Percentiles rank a stretch among this genome's conserved stretches.
These are phyloP conservation scores for Halophytophthora polymorphica DNA, from an alignment of 352 stramenopile species.

Conservation along the genomic window DNA sequence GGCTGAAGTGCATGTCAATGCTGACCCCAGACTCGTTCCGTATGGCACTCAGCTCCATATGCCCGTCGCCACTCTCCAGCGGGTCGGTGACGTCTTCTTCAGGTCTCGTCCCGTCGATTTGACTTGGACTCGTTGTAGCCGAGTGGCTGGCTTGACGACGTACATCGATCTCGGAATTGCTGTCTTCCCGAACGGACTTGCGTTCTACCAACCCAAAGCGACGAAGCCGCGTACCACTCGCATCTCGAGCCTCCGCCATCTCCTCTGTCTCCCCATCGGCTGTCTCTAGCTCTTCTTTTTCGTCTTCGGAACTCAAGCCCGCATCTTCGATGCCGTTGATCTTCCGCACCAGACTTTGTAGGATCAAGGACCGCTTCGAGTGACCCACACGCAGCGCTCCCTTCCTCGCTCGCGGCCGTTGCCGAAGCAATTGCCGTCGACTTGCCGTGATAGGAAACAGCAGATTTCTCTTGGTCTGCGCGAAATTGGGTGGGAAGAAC, in stretches of 20 bases:
- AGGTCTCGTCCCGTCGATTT: too few species aligned
- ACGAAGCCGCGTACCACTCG: not conserved
- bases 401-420: constrained; percentile 15
- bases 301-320: constrained; percentile 19
- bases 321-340: constrained; percentile 39
- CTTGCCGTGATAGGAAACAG: constrained; percentile 41
- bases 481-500: constrained; percentile 46
- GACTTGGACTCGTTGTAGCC: too few species aligned
- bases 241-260: not conserved
- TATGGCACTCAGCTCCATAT: constrained; percentile 25
- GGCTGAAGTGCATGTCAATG: constrained; percentile 55
- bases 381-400: constrained; percentile 30
- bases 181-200: too few species aligned
- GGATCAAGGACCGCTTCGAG: constrained; percentile 38
- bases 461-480: constrained; percentile 23
- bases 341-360: constrained; percentile 47
- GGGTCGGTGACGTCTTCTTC: not conserved
- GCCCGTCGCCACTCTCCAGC: constrained; percentile 3
- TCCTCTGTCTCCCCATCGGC: not conserved
- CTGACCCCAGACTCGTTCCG: constrained; percentile 21
- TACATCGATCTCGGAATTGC: too few species aligned
- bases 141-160: too few species aligned
- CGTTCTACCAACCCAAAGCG: too few species aligned
- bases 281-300: constrained; percentile 12
- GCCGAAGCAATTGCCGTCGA: constrained; percentile 39